These are phyloP conservation scores for Globisporangium camurandrum DNA, from an alignment of 352 stramenopile species.

Conservation along the genomic window DNA sequence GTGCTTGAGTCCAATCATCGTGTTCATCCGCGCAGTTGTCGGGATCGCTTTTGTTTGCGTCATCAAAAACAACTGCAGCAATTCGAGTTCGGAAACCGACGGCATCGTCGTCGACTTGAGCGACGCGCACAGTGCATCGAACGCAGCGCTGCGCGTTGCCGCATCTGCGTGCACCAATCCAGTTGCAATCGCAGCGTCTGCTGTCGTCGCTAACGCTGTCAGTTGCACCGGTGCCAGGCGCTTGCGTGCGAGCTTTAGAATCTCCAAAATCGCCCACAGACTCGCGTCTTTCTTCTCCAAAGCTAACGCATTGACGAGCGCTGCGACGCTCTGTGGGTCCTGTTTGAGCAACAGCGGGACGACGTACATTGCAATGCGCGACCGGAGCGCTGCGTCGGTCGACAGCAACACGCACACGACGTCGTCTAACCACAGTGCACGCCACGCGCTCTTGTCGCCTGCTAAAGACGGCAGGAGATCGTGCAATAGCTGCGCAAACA, in stretches of 20 bases:
- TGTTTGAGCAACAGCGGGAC: conserved; percentile 68
- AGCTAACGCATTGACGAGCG: conserved; percentile 47
- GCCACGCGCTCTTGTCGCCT: conserved; percentile 23
- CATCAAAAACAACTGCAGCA: conserved; percentile 64
- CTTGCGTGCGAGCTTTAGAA: conserved; percentile 76
- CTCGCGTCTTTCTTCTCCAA: conserved; percentile 22
- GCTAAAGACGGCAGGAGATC: conserved; percentile 7
- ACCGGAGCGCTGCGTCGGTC: conserved; percentile 38
- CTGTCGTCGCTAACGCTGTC: conserved; percentile 21
- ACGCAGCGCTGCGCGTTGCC: conserved; percentile 60
- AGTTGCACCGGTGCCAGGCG: conserved; percentile 48
- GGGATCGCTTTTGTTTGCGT: conserved; percentile 71
- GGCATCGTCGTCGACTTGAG: conserved; percentile 78
- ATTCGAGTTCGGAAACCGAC: conserved; percentile 33
- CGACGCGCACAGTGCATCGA: conserved; percentile 71
- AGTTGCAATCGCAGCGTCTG: conserved; percentile 25
- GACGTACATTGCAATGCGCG: conserved; percentile 66
- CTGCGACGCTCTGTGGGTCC: conserved; percentile 39
- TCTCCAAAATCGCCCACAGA: conserved; percentile 69
- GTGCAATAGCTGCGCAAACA: conserved; percentile 72
- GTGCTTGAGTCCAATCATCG: conserved; percentile 66
- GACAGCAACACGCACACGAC: conserved; percentile 49
- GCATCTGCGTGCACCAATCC: conserved; percentile 45
- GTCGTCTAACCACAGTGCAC: conserved; percentile 44
- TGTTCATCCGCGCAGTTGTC: conserved; percentile 55